Base-by-base conservation (phyloP, 768 basidiomycete species). In the Coprinopsis marcescibilis region DNA sequence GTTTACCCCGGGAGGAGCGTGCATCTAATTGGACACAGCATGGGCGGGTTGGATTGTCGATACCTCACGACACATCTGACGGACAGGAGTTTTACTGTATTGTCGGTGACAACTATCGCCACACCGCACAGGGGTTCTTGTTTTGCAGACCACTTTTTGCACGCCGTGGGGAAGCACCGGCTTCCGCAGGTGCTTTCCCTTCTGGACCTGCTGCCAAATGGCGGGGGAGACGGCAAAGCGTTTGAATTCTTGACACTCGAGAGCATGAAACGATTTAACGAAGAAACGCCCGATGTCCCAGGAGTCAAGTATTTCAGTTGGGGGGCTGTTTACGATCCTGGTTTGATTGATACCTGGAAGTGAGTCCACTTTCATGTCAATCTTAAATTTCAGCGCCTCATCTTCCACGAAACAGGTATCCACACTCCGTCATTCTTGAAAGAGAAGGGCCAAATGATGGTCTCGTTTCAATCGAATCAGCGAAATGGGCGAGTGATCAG, bases 361-460 rank as follows among this genome's bases (percentile, higher is more conserved):
- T 73, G 26, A 27, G 41, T 40, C 21, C 29, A 68, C 15, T 67
- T 64, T 26, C 23, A 13, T 20, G 4, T 24, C 17, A 25, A 15
- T 33, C 11, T 19, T 19, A 20, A 2, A 5, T 35, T 41, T 38
- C 8, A 17, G 17, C 25, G 55, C 30, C 46, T 38, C 33, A 20
- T 15, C 29, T 34, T 20, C 3, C 30, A n/a, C n/a, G n/a, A n/a
- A n/a, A n/a, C n/a, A 71, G 70, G 58, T 86, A 81, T 71, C 80
- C 89, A 1, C 88, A 92, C 59, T 79, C 80, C 5, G 81, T 95
- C 23, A 85, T 93, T 36, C 63, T 83, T 15, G 81, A 85, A 56
- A 84, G 86, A 59, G 92, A 96, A 66, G 95, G 94, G 14, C 81
- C 89, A 25, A 96, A 97, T 57, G 92, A 97, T 62, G 96, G 96